These are phyloP conservation scores for Colletotrichum filicis DNA, from an alignment of 2,329 filamentous ascomycete genomes.

Conservation along the genomic window DNA sequence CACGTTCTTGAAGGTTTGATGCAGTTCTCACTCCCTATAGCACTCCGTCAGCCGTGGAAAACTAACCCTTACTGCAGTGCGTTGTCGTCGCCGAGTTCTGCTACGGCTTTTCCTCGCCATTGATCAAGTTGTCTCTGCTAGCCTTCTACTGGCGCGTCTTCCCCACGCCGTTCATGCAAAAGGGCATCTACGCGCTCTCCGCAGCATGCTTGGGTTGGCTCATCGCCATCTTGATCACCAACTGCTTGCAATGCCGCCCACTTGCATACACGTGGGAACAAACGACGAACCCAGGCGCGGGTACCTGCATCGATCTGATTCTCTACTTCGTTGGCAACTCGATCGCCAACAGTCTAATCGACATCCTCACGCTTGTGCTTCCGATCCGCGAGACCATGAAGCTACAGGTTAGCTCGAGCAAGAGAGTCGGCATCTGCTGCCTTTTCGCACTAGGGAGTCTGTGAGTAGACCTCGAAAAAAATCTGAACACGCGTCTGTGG, in stretches of 20 bases:
- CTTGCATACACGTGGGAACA: constrained; percentile 14
- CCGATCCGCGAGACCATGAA: constrained; percentile 21
- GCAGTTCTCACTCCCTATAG: too few species aligned
- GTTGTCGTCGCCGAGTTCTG: constrained; percentile 28
- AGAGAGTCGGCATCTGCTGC: constrained; percentile 16
- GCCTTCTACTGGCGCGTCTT: constrained; percentile 23
- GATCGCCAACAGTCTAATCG: constrained; percentile 21
- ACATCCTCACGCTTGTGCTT: constrained; percentile 6
- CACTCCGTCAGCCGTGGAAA: background rate
- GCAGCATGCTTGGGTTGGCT: constrained; percentile 3
- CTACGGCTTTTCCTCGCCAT: constrained; percentile 13
- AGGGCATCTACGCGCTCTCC: constrained; percentile 14
- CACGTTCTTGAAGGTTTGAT: constrained; percentile 7
- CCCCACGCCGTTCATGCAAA: constrained; percentile 8
- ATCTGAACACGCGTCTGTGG: background rate
- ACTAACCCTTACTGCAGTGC: background rate
- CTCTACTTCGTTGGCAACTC: constrained; percentile 21
- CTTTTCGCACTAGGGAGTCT: constrained; percentile 13
- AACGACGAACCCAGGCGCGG: background rate
- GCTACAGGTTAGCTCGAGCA: constrained; percentile 25
- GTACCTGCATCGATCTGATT: constrained; percentile 13
- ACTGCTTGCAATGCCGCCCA: constrained; percentile 20
- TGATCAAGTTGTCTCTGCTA: constrained; percentile 16
- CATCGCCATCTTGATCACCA: constrained; percentile 15
- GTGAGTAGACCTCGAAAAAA: background rate